Base-by-base conservation (phyloP, 495 filamentous ascomycete species). In the Penicillium paxilli region DNA sequence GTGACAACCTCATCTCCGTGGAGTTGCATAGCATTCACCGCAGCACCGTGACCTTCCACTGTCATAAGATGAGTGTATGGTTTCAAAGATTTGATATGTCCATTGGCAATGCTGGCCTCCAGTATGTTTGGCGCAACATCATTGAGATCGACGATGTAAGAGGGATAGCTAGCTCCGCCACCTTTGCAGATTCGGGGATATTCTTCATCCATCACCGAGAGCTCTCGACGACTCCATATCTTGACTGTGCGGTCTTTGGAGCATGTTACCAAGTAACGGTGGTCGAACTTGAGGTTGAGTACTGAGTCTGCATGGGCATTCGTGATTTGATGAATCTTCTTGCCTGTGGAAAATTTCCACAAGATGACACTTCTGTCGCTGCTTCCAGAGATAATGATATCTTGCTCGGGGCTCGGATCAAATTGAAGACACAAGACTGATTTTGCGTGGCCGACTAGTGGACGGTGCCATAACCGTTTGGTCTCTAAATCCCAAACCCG, bases 191-290 rank as follows among this genome's bases (percentile, higher is more conserved):
- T 59, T 5, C 55, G 62, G 8, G 83, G 83, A 62, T 91, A 96
- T 49, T 89, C 82, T n/a, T 80, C 63, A 53, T 91, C 84, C 12
- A 81, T 84, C 22, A 85, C 80, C 23, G 78, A 73, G 16, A 98
- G 75, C 28, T 86, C 79, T 35, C 72, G 78, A 1, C 95, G 88
- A 63, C 90, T 96, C 85, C 95, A 99, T 10, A 98, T 82, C 62
- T 96, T 97, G 72, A 99, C 94, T 0, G 88, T 85, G 62, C 92
- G 92, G 69, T 99, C 94, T 64, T 98, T 99, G 47, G 92, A 96
- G 67, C 94, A 97, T 1, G 94, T 99, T 7, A 98, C 90, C 19
- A 99, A 78, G 58, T 91, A 95, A 5, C 89, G 83, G 55, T 90
- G 83, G 60, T 96, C 91, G 65, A 98, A 99, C 57, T 88, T 84